These are phyloP conservation scores for Effrenium voratum DNA, from an alignment of 73 alveolate genomes.

Conservation along the genomic window DNA sequence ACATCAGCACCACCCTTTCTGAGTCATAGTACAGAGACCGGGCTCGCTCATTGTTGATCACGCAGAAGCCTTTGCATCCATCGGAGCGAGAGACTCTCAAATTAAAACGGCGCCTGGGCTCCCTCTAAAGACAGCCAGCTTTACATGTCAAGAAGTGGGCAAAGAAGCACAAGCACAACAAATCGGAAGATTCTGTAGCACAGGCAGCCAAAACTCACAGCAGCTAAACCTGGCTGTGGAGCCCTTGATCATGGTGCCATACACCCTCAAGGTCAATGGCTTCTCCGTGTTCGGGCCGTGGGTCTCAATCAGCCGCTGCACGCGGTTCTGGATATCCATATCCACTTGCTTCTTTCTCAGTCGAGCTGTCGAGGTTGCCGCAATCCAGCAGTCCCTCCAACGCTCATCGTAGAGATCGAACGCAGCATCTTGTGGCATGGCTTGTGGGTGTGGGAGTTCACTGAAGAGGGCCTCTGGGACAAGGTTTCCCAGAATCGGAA, in stretches of 20 bases:
- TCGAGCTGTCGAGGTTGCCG: slow-evolving; percentile 86
- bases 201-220: too few species aligned
- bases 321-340: slow-evolving; percentile 48
- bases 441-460: too few species aligned
- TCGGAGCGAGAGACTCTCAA: too few species aligned
- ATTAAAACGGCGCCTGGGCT: too few species aligned
- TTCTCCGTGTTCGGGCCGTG: slow-evolving; percentile 81
- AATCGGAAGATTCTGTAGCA: too few species aligned
- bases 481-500: too few species aligned
- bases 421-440: slow-evolving; percentile 68
- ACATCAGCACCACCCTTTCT: slow-evolving; percentile 76
- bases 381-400: slow-evolving; percentile 91
- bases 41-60: slow-evolving; percentile 80
- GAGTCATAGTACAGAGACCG: slow-evolving; percentile 56
- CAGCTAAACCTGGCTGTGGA: too few species aligned
- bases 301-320: slow-evolving; percentile 56
- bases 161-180: too few species aligned
- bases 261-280: slow-evolving; percentile 71
- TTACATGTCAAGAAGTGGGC: too few species aligned
- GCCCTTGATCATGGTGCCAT: slow-evolving; percentile 89
- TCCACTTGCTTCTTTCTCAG: slow-evolving; percentile 63
- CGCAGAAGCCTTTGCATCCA: slow-evolving; percentile 94
- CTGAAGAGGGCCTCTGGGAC: too few species aligned
- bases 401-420: slow-evolving; percentile 82
- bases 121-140: too few species aligned